Evolutionary conservation across 2,329 filamentous ascomycete species (phyloP), one percentile per base, ranked within the genome.

Genomic region (Aspergillus quadrilineatus): DNA sequence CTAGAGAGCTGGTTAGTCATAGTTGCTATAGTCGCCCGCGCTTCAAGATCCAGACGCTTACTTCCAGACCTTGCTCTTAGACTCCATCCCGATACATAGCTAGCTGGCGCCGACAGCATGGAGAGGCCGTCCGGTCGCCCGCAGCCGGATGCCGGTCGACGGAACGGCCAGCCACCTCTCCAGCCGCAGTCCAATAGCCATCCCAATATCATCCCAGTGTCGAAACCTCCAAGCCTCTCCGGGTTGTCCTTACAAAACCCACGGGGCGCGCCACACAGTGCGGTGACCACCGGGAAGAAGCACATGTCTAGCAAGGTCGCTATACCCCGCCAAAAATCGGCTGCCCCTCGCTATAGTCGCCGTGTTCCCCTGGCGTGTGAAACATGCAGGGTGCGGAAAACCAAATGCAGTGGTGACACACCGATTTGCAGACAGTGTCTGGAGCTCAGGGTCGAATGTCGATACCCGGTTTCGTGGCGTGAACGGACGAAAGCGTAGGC

Each of bases 321-420:
- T 2, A 72, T 72, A 8, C 70, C 70, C 29, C 64, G 70, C 22
- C 64, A 68, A 53, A 63, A 60, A 5, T 51, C 61, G 9, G 46
- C 50, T 10, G 53, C 56, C 34, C 56, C 59, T 28, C 60, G 62
- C 41, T 63, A 64, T 55, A 64, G 61, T 56, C 65, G 68, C 34
- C 69, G 70, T 26, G 69, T 72, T 30, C 65, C 69, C n/a, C 60
- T 69, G 44, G 75, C 75, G 12, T 78, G 76, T 48, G 73, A 76
- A 61, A 71, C 74, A 17, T 78, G 76, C 56, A 68, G 73, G 12
- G 67, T 69, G 46, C 65, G 74, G 15, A 78, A 78, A 60, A 76
- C 70, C n/a, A 78, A 77, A 64, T 78, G 76, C 60, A 74, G 70
- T 55, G 76, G 76, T 8, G 73, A 75, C 55, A 69, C 69, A 10